Conservation (phyloP, 2,329 filamentous ascomycete species). For the Teratosphaeria nubilosa region DNA sequence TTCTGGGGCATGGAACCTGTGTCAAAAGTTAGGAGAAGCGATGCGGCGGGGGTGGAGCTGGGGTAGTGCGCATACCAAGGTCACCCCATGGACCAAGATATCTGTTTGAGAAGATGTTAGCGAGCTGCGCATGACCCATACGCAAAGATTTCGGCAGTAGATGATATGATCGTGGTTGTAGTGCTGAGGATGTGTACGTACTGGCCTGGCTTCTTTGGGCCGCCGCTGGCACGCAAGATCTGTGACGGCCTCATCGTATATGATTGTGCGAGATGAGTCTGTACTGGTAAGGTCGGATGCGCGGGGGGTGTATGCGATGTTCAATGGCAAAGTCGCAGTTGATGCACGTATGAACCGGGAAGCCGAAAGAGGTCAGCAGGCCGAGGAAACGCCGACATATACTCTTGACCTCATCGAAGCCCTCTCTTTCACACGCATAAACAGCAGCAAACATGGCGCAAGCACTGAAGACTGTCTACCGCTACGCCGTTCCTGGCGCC, state of each 20-base stretch:
- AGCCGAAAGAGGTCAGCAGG: not conserved
- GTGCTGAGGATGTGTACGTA: constrained; percentile 18
- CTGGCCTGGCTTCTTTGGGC: constrained; percentile 32
- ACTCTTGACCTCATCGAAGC: not conserved
- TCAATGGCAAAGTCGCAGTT: not conserved
- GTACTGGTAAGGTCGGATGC: not conserved
- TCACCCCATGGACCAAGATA: constrained; percentile 48
- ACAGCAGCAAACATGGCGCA: constrained; percentile 26
- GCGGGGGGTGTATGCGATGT: not conserved
- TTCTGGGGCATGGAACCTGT: constrained; percentile 45
- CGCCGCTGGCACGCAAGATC: constrained; percentile 26
- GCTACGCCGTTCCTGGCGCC: constrained; percentile 62
- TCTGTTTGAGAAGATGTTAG: constrained; percentile 35
- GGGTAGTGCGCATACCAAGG: not conserved
- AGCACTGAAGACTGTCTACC: constrained; percentile 53
- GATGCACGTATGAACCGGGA: not conserved
- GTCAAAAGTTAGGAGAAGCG: not conserved
- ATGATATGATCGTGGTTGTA: not conserved
- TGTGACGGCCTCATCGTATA: constrained; percentile 28
- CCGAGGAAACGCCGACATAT: not conserved
- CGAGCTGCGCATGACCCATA: not conserved
- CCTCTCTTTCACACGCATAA: not conserved
- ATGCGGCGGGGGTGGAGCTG: not conserved
- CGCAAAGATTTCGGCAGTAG: not conserved
- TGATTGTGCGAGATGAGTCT: not conserved